Evolutionary conservation across 2,329 filamentous ascomycete species (phyloP), one percentile per base, ranked within the genome.

Genomic region (Tolypocladium inflatum): DNA sequence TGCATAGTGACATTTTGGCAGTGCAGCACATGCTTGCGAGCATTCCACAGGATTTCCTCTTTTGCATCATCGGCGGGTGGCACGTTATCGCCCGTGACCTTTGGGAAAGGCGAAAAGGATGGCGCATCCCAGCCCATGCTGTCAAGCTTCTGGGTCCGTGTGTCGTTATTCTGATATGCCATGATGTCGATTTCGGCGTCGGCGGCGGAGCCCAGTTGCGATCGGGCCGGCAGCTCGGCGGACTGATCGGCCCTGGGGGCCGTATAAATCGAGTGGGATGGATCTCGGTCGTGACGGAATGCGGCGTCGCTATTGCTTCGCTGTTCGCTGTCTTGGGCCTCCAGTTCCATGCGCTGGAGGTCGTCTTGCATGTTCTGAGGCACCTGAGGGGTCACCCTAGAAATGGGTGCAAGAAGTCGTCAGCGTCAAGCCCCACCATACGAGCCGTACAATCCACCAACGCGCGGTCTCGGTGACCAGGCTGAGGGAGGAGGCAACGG

Each of bases 1-100:
- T 99, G 94, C 85, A 96, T 95, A 65, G 95, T 88, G 54, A 95
- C 91, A 71, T 99, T 92, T 68, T 95, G 95, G 53, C 91, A 96
- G 69, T 91, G 90, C 62, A 99, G 80, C 41, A 97, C 93, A 59
- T 89, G 83, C 61, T 89, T 77, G 58, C 93, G 86, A 39, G 91
- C 91, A 70, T 87, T 88, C 76, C 95, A 94, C 56, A 99, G 76
- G 54, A 91, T 91, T 37, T 88, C 86, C 73, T 97, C 94, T 74
- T 95, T 92, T 69, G 97, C 91, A 64, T 97, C 92, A 73, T 97
- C 91, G 58, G 90, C 92, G 1, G 91, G 91, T 15, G 94, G 94
- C 23, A 99, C 88, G 71, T 96, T 95, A 59, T 91, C 88, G 55
- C 90, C 90, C 66, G 83, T 83, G 56, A 97, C 82, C 71, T 90